These are phyloP conservation scores for Apophysomyces elegans DNA, from an alignment of 371 early-diverging fungal genomes.

Conservation along the genomic window DNA sequence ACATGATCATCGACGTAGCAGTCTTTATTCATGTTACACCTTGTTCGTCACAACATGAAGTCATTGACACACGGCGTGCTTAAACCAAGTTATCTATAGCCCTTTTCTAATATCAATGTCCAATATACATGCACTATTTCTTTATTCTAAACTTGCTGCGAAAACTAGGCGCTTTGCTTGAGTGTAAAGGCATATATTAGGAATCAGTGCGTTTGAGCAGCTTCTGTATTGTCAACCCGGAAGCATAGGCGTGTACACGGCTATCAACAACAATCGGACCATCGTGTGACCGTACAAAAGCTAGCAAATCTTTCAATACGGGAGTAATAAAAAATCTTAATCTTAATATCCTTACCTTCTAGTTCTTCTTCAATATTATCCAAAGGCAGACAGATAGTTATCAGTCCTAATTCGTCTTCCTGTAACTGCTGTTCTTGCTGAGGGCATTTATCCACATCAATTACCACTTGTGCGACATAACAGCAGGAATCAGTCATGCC, in stretches of 20 bases:
- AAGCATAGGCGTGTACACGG: constrained; percentile 25
- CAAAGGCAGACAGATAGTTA: constrained; percentile 47
- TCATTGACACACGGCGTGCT: too few species aligned
- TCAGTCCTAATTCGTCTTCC: constrained; percentile 64
- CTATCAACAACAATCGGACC: constrained; percentile 22
- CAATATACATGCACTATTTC: too few species aligned
- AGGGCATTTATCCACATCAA: constrained; percentile 16
- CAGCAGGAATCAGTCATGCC: constrained; percentile 63
- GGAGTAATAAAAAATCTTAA: not conserved
- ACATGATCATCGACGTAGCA: too few species aligned
- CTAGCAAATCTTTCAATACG: not conserved
- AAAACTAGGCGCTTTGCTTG: not conserved
- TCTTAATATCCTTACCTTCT: constrained; percentile 29
- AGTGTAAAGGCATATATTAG: not conserved
- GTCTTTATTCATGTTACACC: too few species aligned
- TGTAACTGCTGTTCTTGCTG: constrained; percentile 33
- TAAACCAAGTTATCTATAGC: too few species aligned
- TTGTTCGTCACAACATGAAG: too few species aligned
- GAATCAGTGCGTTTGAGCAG: not conserved
- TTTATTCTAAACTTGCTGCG: not conserved
- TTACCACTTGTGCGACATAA: constrained; percentile 43
- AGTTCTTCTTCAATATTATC: constrained; percentile 34
- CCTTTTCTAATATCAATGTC: too few species aligned
- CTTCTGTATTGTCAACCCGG: constrained; percentile 15
- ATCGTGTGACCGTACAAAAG: constrained; percentile 1